phyloP scores from a whole-genome alignment of 805 yeast genomes.

The Nakazawaea holstii region DNA sequence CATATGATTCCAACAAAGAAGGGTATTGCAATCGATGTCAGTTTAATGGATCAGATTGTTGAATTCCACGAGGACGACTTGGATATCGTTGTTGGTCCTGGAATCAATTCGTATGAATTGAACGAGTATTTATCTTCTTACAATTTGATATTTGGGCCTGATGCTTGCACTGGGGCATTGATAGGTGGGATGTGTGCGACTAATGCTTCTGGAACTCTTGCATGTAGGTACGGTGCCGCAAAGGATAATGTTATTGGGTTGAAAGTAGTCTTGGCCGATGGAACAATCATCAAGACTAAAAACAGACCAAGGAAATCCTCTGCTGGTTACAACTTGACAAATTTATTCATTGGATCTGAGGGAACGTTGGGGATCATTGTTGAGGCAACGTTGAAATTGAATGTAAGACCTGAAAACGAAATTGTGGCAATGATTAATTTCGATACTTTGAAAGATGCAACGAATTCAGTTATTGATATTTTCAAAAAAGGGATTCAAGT shows the following conservation, averaged over 20 bases:
- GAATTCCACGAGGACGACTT: slow-evolving; percentile 56
- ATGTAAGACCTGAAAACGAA: slow-evolving; percentile 60
- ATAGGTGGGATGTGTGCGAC: slow-evolving; percentile 78
- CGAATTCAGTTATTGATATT: slow-evolving; percentile 58
- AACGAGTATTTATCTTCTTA: slow-evolving; percentile 43
- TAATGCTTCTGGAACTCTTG: slow-evolving; percentile 77
- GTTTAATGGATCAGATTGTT: slow-evolving; percentile 53
- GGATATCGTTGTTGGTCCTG: slow-evolving; percentile 72
- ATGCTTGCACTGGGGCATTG: slow-evolving; percentile 76
- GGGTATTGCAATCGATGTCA: slow-evolving; percentile 56
- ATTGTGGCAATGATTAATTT: slow-evolving; percentile 67
- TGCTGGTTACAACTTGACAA: slow-evolving; percentile 76
- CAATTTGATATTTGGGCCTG: slow-evolving; percentile 66
- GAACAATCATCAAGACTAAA: slow-evolving; percentile 68
- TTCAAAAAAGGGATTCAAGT: slow-evolving; percentile 59
- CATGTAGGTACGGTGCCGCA: slow-evolving; percentile 76
- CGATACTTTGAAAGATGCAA: slow-evolving; percentile 63
- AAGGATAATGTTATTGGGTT: slow-evolving; percentile 63
- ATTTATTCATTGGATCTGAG: slow-evolving; percentile 71
- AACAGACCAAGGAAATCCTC: slow-evolving; percentile 72
- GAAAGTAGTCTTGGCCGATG: slow-evolving; percentile 78
- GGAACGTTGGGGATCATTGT: slow-evolving; percentile 79
- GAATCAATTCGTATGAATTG: slow-evolving; percentile 74
- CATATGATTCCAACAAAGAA: slow-evolving; percentile 67
- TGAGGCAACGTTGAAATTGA: slow-evolving; percentile 67